These are phyloP conservation scores for Drechslerella dactyloides DNA, from an alignment of 2,329 filamentous ascomycete species.

Conservation along the genomic window DNA sequence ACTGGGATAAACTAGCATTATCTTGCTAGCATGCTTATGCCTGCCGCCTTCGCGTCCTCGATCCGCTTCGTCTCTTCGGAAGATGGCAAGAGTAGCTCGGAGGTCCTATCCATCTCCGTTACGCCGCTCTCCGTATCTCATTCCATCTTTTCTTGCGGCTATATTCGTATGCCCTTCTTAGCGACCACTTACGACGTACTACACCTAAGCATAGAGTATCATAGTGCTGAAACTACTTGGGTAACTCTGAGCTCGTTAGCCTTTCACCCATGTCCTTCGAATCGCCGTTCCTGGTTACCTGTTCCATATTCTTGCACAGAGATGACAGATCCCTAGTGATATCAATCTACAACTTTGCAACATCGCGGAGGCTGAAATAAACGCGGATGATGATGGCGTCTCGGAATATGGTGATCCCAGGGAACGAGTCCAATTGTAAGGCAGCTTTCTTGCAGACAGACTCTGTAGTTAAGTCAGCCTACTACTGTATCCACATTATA, in stretches of 20 bases:
- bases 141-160: neutral
- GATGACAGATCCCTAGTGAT: neutral
- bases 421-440: neutral
- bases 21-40: neutral
- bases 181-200: too few relatives aligned
- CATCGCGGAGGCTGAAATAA: conserved; percentile 1
- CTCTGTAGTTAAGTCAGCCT: neutral
- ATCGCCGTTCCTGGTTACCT: neutral
- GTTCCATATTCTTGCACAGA: neutral
- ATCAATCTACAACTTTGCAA: neutral
- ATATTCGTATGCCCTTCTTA: neutral
- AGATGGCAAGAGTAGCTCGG: neutral
- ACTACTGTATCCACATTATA: too few relatives aligned
- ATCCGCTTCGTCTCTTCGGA: neutral
- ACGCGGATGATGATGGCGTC: neutral
- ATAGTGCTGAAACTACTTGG: too few relatives aligned
- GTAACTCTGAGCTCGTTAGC: neutral
- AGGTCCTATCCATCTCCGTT: neutral
- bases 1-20: neutral
- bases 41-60: neutral
- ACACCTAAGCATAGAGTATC: too few relatives aligned
- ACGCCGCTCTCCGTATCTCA: neutral
- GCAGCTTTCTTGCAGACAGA: neutral
- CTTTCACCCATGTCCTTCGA: neutral
- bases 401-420: neutral